phyloP scores from a whole-genome alignment of 2,329 filamentous ascomycete species.

The Beauveria brongniartii region DNA sequence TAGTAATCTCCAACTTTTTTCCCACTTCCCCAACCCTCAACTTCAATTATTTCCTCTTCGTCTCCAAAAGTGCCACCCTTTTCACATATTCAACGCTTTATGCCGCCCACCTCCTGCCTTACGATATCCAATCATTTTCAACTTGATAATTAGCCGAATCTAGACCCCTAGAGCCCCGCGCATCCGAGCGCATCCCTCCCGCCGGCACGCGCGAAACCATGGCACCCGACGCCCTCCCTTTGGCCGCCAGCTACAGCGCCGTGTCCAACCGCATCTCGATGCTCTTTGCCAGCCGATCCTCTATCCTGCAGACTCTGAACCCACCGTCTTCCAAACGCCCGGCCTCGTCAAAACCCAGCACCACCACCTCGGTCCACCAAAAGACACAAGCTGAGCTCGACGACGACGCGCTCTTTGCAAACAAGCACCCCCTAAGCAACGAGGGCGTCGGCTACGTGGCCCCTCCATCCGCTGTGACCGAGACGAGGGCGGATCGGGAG shows the following conservation, averaged over 20 bases:
- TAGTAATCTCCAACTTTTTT: no score
- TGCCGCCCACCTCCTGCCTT: no score
- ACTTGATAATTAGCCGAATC: background rate
- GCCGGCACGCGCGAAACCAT: background rate
- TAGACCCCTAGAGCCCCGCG: background rate
- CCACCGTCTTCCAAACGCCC: constrained; percentile 4
- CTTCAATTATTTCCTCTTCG: no score
- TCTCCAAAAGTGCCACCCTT: no score
- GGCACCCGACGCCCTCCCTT: constrained; percentile 22
- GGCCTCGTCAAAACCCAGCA: constrained; percentile 7
- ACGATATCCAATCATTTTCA: no score
- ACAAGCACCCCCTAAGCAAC: constrained; percentile 21
- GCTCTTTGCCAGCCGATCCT: constrained; percentile 26
- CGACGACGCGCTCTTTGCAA: constrained; percentile 20
- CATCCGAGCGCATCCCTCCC: background rate
- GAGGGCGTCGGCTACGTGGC: constrained; percentile 33
- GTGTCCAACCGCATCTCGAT: constrained; percentile 36
- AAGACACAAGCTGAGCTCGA: constrained; percentile 14
- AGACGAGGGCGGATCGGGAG: constrained; percentile 21
- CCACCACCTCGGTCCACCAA: constrained; percentile 2
- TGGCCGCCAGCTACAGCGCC: constrained; percentile 29
- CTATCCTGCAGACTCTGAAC: constrained; percentile 24
- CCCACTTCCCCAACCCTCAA: no score
- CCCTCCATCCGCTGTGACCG: constrained; percentile 15
- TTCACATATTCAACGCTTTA: no score